Percentiles rank a stretch among this genome's conserved stretches.
These are phyloP conservation scores for Sambucus nigra DNA, from an alignment of 129 eudicot genomes.

Conservation along the genomic window DNA sequence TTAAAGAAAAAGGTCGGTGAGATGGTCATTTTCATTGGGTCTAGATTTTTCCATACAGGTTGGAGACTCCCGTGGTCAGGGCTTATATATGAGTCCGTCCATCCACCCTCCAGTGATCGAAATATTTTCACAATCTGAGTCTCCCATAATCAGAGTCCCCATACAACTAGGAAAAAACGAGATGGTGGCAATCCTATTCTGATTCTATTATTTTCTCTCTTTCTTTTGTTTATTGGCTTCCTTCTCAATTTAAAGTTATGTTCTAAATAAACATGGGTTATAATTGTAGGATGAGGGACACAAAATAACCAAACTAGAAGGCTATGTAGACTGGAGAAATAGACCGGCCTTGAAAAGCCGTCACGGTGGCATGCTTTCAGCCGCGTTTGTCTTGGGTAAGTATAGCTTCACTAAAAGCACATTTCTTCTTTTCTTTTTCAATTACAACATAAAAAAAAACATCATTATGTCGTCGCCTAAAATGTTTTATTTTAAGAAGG, in stretches of 20 bases:
- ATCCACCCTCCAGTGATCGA: slow-evolving; percentile 7
- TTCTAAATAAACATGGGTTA: slow-evolving; percentile 6
- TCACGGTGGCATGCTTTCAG: slow-evolving; percentile 78
- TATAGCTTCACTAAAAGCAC: slow-evolving; percentile 1
- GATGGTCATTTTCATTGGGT: slow-evolving; percentile 30
- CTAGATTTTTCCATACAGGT: slow-evolving; percentile 52
- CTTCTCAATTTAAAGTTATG: not conserved
- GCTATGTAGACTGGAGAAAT: slow-evolving; percentile 67
- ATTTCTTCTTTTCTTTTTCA: not conserved
- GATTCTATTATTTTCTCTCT: not conserved
- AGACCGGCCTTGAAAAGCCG: slow-evolving; percentile 59
- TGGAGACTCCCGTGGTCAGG: slow-evolving; percentile 5
- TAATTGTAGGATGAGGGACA: slow-evolving; percentile 40
- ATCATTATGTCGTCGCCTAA: too few relatives aligned
- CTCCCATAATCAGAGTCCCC: slow-evolving; percentile 11
- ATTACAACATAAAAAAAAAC: not conserved
- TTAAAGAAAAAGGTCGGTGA: slow-evolving; percentile 3
- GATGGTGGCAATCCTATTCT: slow-evolving; percentile 29
- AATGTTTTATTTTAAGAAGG: too few relatives aligned
- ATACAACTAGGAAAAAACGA: slow-evolving; percentile 8
- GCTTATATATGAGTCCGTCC: slow-evolving; percentile 28
- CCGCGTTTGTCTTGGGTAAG: slow-evolving; percentile 64
- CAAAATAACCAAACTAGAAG: slow-evolving; percentile 33
- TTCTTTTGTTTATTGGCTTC: not conserved
- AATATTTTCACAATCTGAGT: slow-evolving; percentile 9